Evolutionary conservation across 164 flowering plant species (phyloP).

Genomic region (Amborella trichopoda): DNA sequence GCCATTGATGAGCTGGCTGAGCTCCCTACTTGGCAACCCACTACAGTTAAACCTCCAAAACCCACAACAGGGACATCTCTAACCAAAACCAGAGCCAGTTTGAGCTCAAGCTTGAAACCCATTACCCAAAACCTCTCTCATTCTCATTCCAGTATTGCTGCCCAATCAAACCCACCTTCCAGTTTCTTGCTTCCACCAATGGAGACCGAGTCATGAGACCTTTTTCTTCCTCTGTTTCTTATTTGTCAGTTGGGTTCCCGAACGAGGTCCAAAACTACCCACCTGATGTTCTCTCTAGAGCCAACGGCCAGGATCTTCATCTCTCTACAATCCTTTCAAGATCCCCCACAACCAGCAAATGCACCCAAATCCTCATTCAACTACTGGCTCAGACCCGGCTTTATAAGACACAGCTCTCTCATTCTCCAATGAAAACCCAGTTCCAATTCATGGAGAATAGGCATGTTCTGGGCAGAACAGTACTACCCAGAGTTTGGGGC

Average conservation of each 20-base stretch:
- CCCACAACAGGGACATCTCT: no score
- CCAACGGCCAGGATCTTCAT: conserved; percentile 44
- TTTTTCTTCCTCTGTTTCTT: conserved; percentile 7
- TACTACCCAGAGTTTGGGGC: conserved; percentile 33
- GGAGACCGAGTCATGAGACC: conserved; percentile 63
- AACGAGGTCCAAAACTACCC: conserved; percentile 39
- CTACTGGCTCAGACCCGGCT: conserved; percentile 6
- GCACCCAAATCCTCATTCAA: no score
- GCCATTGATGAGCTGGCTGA: conserved; percentile 37
- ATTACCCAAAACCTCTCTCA: no score
- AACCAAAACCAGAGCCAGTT: no score
- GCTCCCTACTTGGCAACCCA: conserved; percentile 31
- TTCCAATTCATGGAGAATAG: conserved; percentile 35
- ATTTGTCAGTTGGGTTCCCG: conserved; percentile 15
- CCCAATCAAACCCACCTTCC: no score
- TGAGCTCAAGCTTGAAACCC: no score
- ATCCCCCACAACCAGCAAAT: conserved; percentile 26
- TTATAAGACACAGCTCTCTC: neutral
- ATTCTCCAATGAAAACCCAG: conserved; percentile 22
- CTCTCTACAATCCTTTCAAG: conserved; percentile 50
- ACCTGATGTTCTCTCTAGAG: conserved; percentile 24
- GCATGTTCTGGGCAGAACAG: conserved; percentile 31
- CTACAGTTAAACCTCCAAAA: conserved; percentile 2
- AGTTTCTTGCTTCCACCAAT: conserved; percentile 49
- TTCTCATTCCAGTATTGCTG: no score